phyloP scores from a whole-genome alignment of 2,329 filamentous ascomycete species.

The Neocucurbitaria cava region DNA sequence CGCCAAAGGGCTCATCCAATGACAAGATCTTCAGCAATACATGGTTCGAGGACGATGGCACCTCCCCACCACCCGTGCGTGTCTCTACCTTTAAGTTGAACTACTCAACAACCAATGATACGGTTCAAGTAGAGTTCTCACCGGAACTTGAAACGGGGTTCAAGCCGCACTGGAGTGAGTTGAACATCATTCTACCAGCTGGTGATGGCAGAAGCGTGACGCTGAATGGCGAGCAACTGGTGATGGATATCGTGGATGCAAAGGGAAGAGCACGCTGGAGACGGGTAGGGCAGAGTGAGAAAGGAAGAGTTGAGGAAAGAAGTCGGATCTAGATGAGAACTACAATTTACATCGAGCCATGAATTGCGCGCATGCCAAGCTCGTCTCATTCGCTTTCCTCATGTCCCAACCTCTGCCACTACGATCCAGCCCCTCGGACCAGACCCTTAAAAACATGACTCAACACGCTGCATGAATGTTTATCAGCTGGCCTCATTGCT shows the following conservation, averaged over 20 bases:
- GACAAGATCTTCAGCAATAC: constrained; percentile 48
- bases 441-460: not conserved
- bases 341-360: not conserved
- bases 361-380: too few relatives aligned
- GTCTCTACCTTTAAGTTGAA: constrained; percentile 36
- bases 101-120: constrained; percentile 48
- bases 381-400: too few relatives aligned
- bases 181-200: constrained; percentile 60
- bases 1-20: constrained; percentile 52
- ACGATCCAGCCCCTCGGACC: too few relatives aligned
- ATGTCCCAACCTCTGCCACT: too few relatives aligned
- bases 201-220: constrained; percentile 55
- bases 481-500: too few relatives aligned
- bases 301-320: not conserved
- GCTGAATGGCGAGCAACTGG: constrained; percentile 16
- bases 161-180: constrained; percentile 57
- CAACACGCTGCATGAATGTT: too few relatives aligned
- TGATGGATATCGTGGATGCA: not conserved
- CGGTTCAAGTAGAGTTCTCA: constrained; percentile 54
- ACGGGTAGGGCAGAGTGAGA: not conserved
- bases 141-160: constrained; percentile 52
- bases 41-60: constrained; percentile 67
- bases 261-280: not conserved
- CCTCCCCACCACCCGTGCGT: constrained; percentile 51
- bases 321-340: not conserved